Conservation (phyloP, 2,329 filamentous ascomycete genomes). For the Alternaria triticimaculans region DNA sequence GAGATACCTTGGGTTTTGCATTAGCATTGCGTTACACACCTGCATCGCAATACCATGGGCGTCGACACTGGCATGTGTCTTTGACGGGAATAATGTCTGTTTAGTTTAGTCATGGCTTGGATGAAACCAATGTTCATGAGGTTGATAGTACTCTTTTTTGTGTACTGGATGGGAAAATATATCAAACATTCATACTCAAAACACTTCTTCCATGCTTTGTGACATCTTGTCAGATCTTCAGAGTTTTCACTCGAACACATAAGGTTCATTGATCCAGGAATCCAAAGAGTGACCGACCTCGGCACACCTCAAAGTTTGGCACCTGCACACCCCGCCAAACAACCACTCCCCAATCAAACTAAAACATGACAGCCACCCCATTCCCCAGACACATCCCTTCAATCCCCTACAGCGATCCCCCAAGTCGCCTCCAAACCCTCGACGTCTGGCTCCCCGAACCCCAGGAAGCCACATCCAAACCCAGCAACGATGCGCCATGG, state of each 20-base stretch:
- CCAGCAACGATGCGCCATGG: constrained; percentile 34
- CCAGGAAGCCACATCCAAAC: constrained; percentile 13
- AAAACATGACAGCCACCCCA: constrained; percentile 23
- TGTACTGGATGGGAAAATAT: constrained; percentile 13
- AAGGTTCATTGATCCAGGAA: neutral
- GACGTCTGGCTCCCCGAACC: constrained; percentile 52
- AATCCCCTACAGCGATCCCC: constrained; percentile 35
- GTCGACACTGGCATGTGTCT: constrained; percentile 33
- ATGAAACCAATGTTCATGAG: constrained; percentile 8
- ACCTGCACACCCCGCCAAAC: constrained; percentile 22
- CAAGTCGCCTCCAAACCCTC: constrained; percentile 50
- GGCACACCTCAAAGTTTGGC: neutral
- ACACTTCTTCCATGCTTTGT: neutral
- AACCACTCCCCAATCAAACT: constrained; percentile 6
- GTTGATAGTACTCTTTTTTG: constrained; percentile 1
- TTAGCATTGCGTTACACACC: constrained; percentile 21
- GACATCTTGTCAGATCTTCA: neutral
- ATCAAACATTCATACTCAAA: constrained; percentile 18
- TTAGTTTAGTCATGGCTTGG: constrained; percentile 9
- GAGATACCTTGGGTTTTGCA: constrained; percentile 41
- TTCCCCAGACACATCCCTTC: constrained; percentile 26
- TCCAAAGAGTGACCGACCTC: neutral
- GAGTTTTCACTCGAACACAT: neutral
- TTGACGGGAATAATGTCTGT: constrained; percentile 16
- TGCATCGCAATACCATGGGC: constrained; percentile 16